A percentile compares a stretch with the other conserved stretches of the same genome.
Evolutionary conservation across 441 rosid genomes (phyloP).

Genomic region (Breynia disticha): DNA sequence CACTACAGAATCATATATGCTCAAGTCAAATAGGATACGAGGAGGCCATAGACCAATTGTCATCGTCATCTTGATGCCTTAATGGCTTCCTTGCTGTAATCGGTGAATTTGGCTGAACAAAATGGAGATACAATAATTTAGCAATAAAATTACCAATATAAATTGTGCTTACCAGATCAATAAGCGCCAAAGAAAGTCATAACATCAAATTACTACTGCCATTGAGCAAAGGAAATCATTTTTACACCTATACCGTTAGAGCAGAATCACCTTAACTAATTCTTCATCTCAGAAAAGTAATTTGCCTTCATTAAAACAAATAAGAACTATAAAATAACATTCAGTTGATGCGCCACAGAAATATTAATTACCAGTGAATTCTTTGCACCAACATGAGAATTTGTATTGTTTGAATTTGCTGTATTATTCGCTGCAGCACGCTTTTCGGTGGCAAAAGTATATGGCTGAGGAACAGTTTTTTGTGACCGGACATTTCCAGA

Average conservation of each 20-base stretch:
- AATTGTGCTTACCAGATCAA: no score
- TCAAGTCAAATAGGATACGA: constrained; percentile 59
- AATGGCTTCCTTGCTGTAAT: constrained; percentile 31
- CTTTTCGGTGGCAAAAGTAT: constrained; percentile 45
- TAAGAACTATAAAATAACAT: no score
- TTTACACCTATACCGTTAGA: neutral
- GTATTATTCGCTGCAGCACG: constrained; percentile 26
- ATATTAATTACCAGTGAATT: constrained; percentile 46
- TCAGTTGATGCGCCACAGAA: neutral
- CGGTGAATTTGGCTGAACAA: constrained; percentile 37
- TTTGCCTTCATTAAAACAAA: neutral
- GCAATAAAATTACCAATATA: no score
- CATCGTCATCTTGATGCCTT: constrained; percentile 75
- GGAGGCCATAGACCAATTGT: constrained; percentile 68
- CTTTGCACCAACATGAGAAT: constrained; percentile 35
- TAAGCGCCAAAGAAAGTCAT: no score
- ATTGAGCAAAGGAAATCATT: neutral
- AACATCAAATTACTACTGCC: no score
- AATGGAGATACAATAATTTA: constrained; percentile 7
- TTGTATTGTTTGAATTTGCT: constrained; percentile 23
- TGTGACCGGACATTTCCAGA: constrained; percentile 15
- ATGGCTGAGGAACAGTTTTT: constrained; percentile 27
- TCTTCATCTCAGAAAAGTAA: neutral
- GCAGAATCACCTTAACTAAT: no score
- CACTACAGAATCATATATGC: constrained; percentile 2